Base-by-base conservation (phyloP, 129 eudicot species). In the Dittrichia graveolens region DNA sequence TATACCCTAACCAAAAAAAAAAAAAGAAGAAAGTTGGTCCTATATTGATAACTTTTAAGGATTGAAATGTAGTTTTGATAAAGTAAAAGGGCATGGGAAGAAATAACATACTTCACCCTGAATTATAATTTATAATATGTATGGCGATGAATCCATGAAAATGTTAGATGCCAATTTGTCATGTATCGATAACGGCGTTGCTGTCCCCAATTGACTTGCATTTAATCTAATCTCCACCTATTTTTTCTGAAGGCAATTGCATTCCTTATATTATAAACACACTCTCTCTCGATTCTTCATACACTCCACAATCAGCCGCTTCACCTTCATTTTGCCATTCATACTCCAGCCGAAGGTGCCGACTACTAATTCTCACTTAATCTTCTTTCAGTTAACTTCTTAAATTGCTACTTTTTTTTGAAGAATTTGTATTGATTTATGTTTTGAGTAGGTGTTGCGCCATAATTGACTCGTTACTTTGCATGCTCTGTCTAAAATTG, bases 101-200 rank as follows among this genome's bases (percentile, higher is more conserved):
- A n/a, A 54, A 15, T 6, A 8, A 10, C 7, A 4, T n/a, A 53
- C 14, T 6, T 42, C 3, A 3, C 64, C 16, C 50, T 7, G 64
- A 41, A 61, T 58, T 57, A 39, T 6, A 3, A 10, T 5, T 31
- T 39, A 43, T 42, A 42, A 7, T n/a, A 15, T 11, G 31, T 60
- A 31, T 48, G 66, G 77, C 58, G 60, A 69, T 77, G 53, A 41
- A 69, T 77, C 19, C 54, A 48, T 50, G 35, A 61, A 77, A 69
- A 61, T 43, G 45, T 42, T 39, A 42, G 77, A 78, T 71, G 77
- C 82, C 73, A 10, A 37, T 71, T 78, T 78, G 77, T 78, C 77
- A 37, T 71, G 12, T 78, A 42, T 5, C 13, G 66, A 3, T 8
- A 43, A 53, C 55, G 72, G n/a, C 71, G 74, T 66, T 67, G 73